Evolutionary conservation across 805 yeast genomes (phyloP).

Genomic region (Blastobotrys peoriensis): DNA sequence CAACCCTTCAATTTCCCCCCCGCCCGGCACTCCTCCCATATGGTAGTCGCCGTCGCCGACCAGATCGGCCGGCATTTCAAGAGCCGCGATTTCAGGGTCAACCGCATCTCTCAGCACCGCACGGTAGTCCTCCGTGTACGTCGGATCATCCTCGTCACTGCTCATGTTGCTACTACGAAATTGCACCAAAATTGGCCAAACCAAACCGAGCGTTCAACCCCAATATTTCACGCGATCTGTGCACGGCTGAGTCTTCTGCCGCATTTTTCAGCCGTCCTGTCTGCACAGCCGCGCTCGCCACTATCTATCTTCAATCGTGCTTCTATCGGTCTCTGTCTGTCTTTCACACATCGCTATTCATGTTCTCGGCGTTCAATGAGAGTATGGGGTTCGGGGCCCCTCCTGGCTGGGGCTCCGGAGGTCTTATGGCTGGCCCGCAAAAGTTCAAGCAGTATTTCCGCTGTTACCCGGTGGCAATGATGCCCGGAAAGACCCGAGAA

Average conservation of each 20-base stretch:
- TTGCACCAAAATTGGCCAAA: no score
- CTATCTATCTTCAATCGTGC: no score
- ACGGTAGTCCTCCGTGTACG: constrained; percentile 2
- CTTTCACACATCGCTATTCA: no score
- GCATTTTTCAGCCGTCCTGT: no score
- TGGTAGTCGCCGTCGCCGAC: neutral
- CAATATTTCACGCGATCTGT: no score
- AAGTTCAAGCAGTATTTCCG: constrained; percentile 82
- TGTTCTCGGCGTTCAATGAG: constrained; percentile 8
- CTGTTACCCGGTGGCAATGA: constrained; percentile 86
- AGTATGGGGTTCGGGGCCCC: constrained; percentile 3
- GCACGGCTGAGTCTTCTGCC: no score
- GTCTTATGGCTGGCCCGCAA: constrained; percentile 17
- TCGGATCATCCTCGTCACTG: constrained; percentile 21
- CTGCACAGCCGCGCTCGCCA: no score
- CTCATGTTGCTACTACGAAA: no score
- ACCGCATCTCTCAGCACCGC: neutral
- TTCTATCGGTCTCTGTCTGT: no score
- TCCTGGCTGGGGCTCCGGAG: neutral
- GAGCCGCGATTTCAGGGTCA: neutral
- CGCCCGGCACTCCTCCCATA: neutral
- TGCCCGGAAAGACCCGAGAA: constrained; percentile 66
- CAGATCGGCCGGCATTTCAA: neutral
- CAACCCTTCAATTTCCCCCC: neutral
- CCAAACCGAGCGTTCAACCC: no score